Evolutionary conservation across 1,284 basidiomycete species (phyloP), one percentile per base, ranked within the genome.

Genomic region (Cryptococcus hybrid): DNA sequence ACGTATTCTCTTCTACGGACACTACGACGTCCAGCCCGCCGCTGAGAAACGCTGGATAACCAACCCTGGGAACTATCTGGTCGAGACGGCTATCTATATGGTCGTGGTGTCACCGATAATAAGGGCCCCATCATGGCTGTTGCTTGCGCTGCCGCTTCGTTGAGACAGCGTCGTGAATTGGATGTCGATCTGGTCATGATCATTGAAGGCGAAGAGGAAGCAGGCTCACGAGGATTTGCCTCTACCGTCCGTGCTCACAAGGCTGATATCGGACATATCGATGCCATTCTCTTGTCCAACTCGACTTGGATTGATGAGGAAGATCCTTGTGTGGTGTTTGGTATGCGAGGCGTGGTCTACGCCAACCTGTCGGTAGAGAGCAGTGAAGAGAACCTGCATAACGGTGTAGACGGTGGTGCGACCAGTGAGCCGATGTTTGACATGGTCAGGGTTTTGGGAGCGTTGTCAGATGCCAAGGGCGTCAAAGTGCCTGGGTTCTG

Each of bases 281-380:
- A 95, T 76, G 88, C 88, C 2, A 90, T 96, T 54, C 80, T 95
- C 15, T 85, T 95, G 4, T 80, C 79, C 67, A 99, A 99, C 73
- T 97, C 94, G 38, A 95, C 92, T 13, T 99, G 95, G 94, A 90
- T 98, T 63, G 89, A 89, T 37, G 92, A 97, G 68, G 86, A 89
- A 60, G 86, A 87, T n/a, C 94, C 95, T 0, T 98, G 94, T 70
- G 88, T 98, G 57, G 97, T 94, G 0, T 95, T 96, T 70, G 95
- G 95, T 2, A 80, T 98, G 63, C 85, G 95, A 51, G 95, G 95
- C 0, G 95, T 99, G 2, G 85, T 97, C 12, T 76, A 75, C 57
- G 71, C 72, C 56, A 72, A 70, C 44, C 59, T 76, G 12, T 61
- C 88, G 83, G 85, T 93, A 51, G 82, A 83, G 7, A 88, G 84